Evolutionary conservation across 1,284 basidiomycete species (phyloP), one percentile per base, ranked within the genome.

Genomic region (Coniferiporia sulphurascens): DNA sequence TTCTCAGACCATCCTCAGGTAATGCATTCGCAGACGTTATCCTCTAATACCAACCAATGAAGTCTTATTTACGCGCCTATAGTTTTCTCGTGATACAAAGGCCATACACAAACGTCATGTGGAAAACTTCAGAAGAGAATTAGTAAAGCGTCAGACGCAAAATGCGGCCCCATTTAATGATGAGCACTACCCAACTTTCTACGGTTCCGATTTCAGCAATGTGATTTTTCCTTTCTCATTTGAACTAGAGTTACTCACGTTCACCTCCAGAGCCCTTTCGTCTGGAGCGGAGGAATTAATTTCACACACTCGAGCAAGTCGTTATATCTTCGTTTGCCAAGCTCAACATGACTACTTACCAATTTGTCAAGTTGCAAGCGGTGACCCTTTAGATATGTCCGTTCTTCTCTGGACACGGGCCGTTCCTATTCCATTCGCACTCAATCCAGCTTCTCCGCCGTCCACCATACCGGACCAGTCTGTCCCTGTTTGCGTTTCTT

Each of bases 341-440:
- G 27, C 27, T 5, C 27, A 3, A 27, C 27, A 27, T 27, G 27
- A 27, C 27, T 27, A 12, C 13, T 41, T 41, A 41, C 15, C 15
- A 34, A 4, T 17, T 49, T n/a, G 5, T 21, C 10, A 10, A 52
- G 59, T 61, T 21, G 59, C 59, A 34, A 52, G 49, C 55, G 86
- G 85, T 17, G 85, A 87, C 65, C 84, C 85, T 4, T 79, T 82
- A 52, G 80, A 82, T 63, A 76, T 75, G 7, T 84, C 82, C 36
- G 78, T 85, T 38, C 73, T 87, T 36, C 76, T 87, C 13, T 87
- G 85, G 85, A 86, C 85, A 1, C 76, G 80, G 44, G 80, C 80
- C 6, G 74, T 76, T 41, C 79, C 81, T 35, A 62, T 74, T 36
- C 49, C 55, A 4, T 22, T 44, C 17, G 48, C 50, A n/a, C 38